phyloP scores from a whole-genome alignment of 2,329 filamentous ascomycete genomes.

The Coniochaeta hoffmannii region DNA sequence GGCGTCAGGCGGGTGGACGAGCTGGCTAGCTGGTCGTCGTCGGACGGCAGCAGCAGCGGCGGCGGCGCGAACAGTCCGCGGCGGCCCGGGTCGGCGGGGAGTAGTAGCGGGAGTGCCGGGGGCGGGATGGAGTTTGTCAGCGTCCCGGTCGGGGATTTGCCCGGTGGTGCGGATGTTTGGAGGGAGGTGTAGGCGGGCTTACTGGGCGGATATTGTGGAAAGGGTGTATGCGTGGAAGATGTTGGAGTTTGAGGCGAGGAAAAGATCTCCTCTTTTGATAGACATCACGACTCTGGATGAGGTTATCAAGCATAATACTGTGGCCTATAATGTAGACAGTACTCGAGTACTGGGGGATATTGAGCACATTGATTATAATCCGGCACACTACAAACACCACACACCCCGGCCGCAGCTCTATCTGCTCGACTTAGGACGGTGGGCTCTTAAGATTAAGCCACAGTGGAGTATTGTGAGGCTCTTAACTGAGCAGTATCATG shows the following conservation, averaged over 20 bases:
- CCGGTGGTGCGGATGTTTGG: conserved; percentile 37
- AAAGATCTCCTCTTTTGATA: not conserved
- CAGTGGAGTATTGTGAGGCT: too few relatives aligned
- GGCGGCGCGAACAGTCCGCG: conserved; percentile 18
- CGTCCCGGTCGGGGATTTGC: conserved; percentile 35
- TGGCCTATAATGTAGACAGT: too few relatives aligned
- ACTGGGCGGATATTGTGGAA: not conserved
- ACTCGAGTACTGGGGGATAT: too few relatives aligned
- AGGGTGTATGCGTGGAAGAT: not conserved
- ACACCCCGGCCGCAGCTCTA: too few relatives aligned
- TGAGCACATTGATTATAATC: too few relatives aligned
- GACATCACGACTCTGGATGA: conserved; percentile 2
- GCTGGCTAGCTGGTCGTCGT: conserved; percentile 47
- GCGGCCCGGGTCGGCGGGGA: conserved; percentile 17
- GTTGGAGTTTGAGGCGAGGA: not conserved
- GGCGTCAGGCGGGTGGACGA: conserved; percentile 60
- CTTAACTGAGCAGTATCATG: too few relatives aligned
- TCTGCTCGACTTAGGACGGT: too few relatives aligned
- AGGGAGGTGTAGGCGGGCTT: conserved; percentile 21
- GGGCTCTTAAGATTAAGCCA: too few relatives aligned
- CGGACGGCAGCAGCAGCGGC: too few relatives aligned
- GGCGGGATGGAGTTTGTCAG: conserved; percentile 41
- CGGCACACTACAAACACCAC: too few relatives aligned
- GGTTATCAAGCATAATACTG: not conserved
- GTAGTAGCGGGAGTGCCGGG: conserved; percentile 17